Percentiles rank a stretch among this genome's conserved stretches.
Evolutionary conservation across 2,329 filamentous ascomycete species (phyloP).

Genomic region (Sporothrix humicola): DNA sequence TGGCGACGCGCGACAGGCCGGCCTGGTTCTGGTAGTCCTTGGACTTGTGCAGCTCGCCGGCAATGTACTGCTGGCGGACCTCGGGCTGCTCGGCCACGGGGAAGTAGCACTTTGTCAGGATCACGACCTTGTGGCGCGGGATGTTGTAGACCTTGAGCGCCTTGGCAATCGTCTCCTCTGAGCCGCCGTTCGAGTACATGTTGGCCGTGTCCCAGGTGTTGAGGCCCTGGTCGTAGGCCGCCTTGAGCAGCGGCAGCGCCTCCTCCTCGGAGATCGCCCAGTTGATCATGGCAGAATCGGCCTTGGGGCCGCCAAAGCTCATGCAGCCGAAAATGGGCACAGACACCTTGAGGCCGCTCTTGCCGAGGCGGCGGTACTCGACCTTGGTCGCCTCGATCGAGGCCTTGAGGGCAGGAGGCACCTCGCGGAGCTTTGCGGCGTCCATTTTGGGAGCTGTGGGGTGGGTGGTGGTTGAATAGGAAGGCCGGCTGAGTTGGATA

Average conservation of each 20-base stretch:
- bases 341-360: constrained; percentile 60
- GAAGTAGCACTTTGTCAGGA: constrained; percentile 63
- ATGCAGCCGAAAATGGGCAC: constrained; percentile 61
- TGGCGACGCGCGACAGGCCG: constrained; percentile 63
- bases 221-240: constrained; percentile 65
- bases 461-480: not conserved
- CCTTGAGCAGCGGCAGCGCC: constrained; percentile 63
- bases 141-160: constrained; percentile 64
- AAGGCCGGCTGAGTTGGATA: not conserved
- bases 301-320: constrained; percentile 54
- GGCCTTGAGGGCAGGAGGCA: constrained; percentile 18
- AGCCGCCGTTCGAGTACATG: constrained; percentile 61
- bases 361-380: constrained; percentile 48
- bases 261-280: constrained; percentile 49
- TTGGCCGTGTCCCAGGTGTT: constrained; percentile 64
- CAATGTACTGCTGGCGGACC: constrained; percentile 38
- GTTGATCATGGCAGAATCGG: constrained; percentile 48
- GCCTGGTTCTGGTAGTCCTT: constrained; percentile 44
- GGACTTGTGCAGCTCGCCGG: constrained; percentile 26
- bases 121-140: constrained; percentile 61
- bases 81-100: constrained; percentile 54
- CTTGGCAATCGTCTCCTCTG: constrained; percentile 60
- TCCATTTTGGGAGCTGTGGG: constrained; percentile 8
- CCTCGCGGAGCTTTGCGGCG: constrained; percentile 20
- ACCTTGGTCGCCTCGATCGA: constrained; percentile 31